These are phyloP conservation scores for Phytophthora pistaciae DNA, from an alignment of 352 stramenopile genomes.

Conservation along the genomic window DNA sequence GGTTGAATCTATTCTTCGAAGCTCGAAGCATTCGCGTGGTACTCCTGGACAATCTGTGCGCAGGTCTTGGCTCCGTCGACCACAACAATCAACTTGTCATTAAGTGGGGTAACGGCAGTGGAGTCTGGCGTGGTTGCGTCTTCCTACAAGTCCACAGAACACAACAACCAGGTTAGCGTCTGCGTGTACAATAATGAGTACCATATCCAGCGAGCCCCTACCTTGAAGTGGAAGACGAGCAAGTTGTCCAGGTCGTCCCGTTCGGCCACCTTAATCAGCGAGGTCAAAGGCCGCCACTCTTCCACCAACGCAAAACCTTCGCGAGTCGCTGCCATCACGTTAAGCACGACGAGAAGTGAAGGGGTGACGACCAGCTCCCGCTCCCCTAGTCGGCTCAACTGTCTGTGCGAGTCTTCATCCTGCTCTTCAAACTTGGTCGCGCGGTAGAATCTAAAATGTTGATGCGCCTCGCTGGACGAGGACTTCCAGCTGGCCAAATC, in stretches of 20 bases:
- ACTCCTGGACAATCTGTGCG: constrained; percentile 33
- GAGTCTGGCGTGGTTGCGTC: not conserved
- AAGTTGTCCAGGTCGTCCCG: constrained; percentile 67
- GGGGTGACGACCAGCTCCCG: constrained; percentile 78
- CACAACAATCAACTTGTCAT: constrained; percentile 32
- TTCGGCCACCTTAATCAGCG: constrained; percentile 65
- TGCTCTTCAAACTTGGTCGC: constrained; percentile 48
- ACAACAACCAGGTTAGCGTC: not conserved
- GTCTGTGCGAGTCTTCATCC: constrained; percentile 21
- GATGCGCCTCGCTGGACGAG: constrained; percentile 36
- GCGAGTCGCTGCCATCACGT: constrained; percentile 48
- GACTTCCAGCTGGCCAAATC: constrained; percentile 62
- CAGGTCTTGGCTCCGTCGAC: constrained; percentile 35
- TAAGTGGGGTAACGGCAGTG: constrained; percentile 8
- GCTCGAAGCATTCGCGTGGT: constrained; percentile 16
- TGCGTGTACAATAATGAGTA: not conserved
- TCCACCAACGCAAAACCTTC: constrained; percentile 70
- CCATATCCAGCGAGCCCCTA: constrained; percentile 27
- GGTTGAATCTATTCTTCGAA: constrained; percentile 12
- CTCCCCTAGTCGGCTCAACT: constrained; percentile 52
- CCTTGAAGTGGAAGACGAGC: constrained; percentile 82
- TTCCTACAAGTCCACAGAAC: constrained; percentile 17
- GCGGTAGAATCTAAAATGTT: constrained; percentile 61
- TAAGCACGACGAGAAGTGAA: constrained; percentile 55
- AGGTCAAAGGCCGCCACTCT: constrained; percentile 59